Evolutionary conservation across 2,329 filamentous ascomycete species (phyloP), one percentile per base, ranked within the genome.

Genomic region (Pseudocercospora crystallina): DNA sequence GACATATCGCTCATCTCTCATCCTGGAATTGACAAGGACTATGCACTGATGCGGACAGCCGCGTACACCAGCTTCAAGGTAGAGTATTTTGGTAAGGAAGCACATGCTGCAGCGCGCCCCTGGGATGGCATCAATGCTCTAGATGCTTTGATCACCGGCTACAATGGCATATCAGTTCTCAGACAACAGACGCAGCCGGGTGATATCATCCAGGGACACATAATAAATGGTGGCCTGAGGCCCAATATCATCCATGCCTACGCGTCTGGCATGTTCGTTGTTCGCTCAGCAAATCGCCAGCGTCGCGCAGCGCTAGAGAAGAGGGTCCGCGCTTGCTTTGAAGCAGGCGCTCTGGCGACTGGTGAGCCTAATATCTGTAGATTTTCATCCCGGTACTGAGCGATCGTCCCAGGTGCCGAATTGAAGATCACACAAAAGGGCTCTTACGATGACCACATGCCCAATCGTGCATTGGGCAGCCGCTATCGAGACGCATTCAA

Each of bases 371-470:
- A 32, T 42, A 13, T 12, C 17, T 29, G 15, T 12, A 42, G 39
- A 2, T 13, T 29, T 5, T n/a, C 11, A 32, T 29, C 15, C 14
- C 30, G 4, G 17, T 35, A n/a, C 36, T 35, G 20, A 26, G 3
- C 20, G 20, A 26, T 26, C 20, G 20, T 7, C 7, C 7, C 20
- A 26, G 74, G 74, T 11, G 78, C 80, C 0, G 80, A 80, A 0
- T 63, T 81, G 0, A 68, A 74, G 48, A 66, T 78, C 20, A 76
- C 73, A 4, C 62, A 63, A 2, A 65, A 67, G 3, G 69, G 70
- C 44, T 70, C 71, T 1, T 83, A 83, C 59, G 73, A 74, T 11
- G 76, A 83, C 61, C 78, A 82, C 57, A 38, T 42, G 32, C 49
- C 49, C 10, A 51, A 51, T 20, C 36, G 30, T 17, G 35, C 37